A percentile compares a stretch with the other conserved stretches of the same genome.
Evolutionary conservation across 2,329 filamentous ascomycete genomes (phyloP).

Genomic region (Zymoseptoria pseudotritici): DNA sequence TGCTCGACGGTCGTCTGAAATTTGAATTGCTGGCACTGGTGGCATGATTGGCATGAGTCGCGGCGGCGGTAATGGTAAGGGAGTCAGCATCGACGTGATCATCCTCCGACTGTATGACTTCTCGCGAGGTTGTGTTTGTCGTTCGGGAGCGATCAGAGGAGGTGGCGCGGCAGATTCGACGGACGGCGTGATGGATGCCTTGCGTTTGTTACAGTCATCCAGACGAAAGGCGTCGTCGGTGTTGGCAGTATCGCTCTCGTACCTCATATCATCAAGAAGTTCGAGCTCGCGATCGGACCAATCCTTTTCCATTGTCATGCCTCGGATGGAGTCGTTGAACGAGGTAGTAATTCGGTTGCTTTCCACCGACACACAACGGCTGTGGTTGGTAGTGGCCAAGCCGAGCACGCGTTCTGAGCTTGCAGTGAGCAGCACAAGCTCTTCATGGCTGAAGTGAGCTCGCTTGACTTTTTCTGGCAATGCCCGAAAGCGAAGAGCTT

Average conservation of each 20-base stretch:
- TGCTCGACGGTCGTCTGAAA: not conserved
- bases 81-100: slow-evolving; percentile 10
- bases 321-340: slow-evolving; percentile 2
- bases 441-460: slow-evolving; percentile 63
- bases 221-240: not conserved
- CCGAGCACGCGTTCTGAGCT: slow-evolving; percentile 40
- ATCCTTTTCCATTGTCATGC: slow-evolving; percentile 10
- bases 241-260: not conserved
- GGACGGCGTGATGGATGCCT: not conserved
- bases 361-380: not conserved
- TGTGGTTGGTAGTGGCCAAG: not conserved
- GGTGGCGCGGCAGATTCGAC: not conserved
- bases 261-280: not conserved
- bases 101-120: slow-evolving; percentile 12
- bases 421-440: slow-evolving; percentile 55
- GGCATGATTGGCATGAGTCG: slow-evolving; percentile 21
- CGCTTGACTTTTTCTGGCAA: slow-evolving; percentile 67
- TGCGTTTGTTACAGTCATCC: not conserved
- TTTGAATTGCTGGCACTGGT: slow-evolving; percentile 9
- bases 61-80: slow-evolving; percentile 25
- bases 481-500: slow-evolving; percentile 53
- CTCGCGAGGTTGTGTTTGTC: slow-evolving; percentile 1
- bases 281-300: slow-evolving; percentile 10
- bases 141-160: not conserved
- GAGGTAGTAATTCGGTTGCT: not conserved